Base-by-base conservation (phyloP, 192 early-diverging fungal species). In the Coemansia sp. region DNA sequence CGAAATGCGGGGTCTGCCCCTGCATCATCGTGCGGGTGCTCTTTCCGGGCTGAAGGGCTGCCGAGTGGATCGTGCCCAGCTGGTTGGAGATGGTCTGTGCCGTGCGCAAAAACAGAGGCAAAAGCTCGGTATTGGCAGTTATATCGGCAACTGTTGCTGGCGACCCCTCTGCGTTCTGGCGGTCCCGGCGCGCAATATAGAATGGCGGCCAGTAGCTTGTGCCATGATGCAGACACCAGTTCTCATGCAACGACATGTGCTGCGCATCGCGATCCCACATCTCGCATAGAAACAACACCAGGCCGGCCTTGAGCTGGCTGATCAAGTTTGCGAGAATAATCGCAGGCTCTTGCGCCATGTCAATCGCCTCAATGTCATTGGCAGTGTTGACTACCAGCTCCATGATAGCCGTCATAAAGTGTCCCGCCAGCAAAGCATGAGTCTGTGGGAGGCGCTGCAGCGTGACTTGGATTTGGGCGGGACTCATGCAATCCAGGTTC, bases 331-430 rank as follows among this genome's bases (percentile, higher is more conserved):
- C 87, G 43, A 96, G 68, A 3, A 83, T 84, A 39, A 84, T 71
- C 63, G 91, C 86, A 0, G 91, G 86, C 60, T 91, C 90, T 13
- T 88, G 86, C 16, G 87, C 85, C 60, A 96, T 83, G 66, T 89
- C 85, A 31, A 94, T 85, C 9, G 75, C 82, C 63, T 88, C 88
- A 46, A 93, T 86, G 69, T 92, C 92, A 65, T 89, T 90, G 56
- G 89, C 90, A 18, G 90, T 90, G 59, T 89, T 88, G 34, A 85
- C 87, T 16, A 97, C 73, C 40, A 89, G 87, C 31, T 85, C 88
- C 50, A 93, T 86, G 23, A 94, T 86, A 20, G 84, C 87, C 5
- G 87, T 85, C 60, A 93, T 84, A 77, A 91, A 95, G 66, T 92
- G 88, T 1, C 89, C 88, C 7, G 88, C 83, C 45, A 89, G 48